Conservation (phyloP, 202 grass and related monocot species). For the Elaeis oleifera region DNA sequence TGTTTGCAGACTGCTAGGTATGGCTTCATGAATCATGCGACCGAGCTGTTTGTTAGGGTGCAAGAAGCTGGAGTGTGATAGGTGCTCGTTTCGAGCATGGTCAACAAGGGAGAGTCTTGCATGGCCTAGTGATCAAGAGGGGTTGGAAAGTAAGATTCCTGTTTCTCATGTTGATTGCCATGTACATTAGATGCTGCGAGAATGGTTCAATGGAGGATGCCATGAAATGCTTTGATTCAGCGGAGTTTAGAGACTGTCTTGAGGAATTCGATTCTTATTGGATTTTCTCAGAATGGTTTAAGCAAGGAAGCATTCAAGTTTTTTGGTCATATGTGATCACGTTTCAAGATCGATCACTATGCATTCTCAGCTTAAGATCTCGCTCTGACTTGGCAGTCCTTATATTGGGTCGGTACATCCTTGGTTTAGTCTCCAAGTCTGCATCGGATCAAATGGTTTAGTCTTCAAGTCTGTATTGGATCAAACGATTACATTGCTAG, state of each 20-base stretch:
- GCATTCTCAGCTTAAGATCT: conserved; percentile 51
- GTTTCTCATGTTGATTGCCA: no score
- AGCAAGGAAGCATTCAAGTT: conserved; percentile 41
- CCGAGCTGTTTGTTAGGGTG: conserved; percentile 35
- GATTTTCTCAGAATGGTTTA: conserved; percentile 42
- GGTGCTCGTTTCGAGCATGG: conserved; percentile 27
- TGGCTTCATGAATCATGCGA: conserved; percentile 19
- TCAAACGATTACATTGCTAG: conserved; percentile 53
- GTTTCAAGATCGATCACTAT: conserved; percentile 32
- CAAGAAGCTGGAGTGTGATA: conserved; percentile 24
- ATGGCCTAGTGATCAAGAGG: conserved; percentile 34
- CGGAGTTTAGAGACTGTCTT: conserved; percentile 25
- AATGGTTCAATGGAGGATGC: no score
- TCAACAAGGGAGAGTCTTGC: conserved; percentile 29
- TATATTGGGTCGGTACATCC: conserved; percentile 48
- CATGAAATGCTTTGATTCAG: no score
- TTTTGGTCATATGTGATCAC: conserved; percentile 40
- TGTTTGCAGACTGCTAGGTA: conserved; percentile 38
- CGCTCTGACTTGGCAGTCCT: conserved; percentile 45
- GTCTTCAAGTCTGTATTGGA: conserved; percentile 28
- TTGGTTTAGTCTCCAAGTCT: conserved; percentile 27
- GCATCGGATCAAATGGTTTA: conserved; percentile 4
- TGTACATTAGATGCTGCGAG: no score
- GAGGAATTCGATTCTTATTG: conserved; percentile 58
- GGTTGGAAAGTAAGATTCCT: background rate